These are phyloP conservation scores for Geotrichum cucujoidarum DNA, from an alignment of 1,139 yeast species.

Conservation along the genomic window DNA sequence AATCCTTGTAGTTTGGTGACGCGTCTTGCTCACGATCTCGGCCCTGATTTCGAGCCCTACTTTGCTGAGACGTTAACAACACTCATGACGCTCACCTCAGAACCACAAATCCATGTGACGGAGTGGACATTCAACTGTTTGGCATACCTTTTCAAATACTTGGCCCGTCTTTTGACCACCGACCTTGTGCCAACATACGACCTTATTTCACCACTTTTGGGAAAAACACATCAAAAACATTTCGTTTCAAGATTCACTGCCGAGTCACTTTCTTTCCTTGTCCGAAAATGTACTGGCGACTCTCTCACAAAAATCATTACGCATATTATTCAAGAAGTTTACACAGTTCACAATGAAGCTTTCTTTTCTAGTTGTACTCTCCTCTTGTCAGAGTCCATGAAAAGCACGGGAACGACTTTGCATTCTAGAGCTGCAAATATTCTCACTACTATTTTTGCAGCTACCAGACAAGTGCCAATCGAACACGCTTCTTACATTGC, in stretches of 20 bases:
- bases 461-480: constrained; percentile 10
- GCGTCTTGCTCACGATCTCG: constrained; percentile 87
- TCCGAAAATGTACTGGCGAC: constrained; percentile 59
- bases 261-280: constrained; percentile 79
- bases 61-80: constrained; percentile 51
- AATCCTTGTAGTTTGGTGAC: constrained; percentile 46
- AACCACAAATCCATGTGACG: constrained; percentile 52
- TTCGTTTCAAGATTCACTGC: constrained; percentile 81
- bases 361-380: constrained; percentile 55
- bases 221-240: constrained; percentile 46
- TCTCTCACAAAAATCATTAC: constrained; percentile 47
- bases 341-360: constrained; percentile 36
- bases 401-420: constrained; percentile 62
- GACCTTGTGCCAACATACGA: constrained; percentile 67
- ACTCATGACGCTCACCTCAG: constrained; percentile 50
- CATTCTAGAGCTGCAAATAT: constrained; percentile 65
- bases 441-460: constrained; percentile 35
- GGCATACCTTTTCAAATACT: constrained; percentile 85
- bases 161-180: constrained; percentile 56
- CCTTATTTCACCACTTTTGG: constrained; percentile 58
- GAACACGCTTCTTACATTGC: constrained; percentile 22
- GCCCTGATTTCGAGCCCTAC: constrained; percentile 78
- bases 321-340: constrained; percentile 49
- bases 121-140: constrained; percentile 83
- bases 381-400: constrained; percentile 69